phyloP scores from a whole-genome alignment of 345 rosid genomes.

The Pistacia integerrima region DNA sequence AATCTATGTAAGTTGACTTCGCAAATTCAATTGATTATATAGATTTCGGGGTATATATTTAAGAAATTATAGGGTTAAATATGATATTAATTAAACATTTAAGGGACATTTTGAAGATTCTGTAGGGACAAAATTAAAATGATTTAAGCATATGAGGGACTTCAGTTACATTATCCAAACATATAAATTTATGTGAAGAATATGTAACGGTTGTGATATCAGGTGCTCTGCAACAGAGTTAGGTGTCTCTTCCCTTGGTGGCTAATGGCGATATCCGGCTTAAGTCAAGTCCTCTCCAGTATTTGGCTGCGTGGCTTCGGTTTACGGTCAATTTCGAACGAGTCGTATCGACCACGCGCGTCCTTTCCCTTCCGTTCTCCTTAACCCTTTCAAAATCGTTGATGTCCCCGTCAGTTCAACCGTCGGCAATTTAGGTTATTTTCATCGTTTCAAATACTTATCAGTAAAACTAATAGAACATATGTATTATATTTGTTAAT shows the following conservation, averaged over 20 bases:
- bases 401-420: slow-evolving; percentile 88
- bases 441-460: not conserved
- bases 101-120: too few relatives aligned
- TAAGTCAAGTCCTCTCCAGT: slow-evolving; percentile 17
- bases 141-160: too few relatives aligned
- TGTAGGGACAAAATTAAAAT: too few relatives aligned
- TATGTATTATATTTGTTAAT: not conserved
- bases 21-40: too few relatives aligned
- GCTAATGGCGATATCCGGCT: not conserved
- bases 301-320: slow-evolving; percentile 59
- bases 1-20: too few relatives aligned
- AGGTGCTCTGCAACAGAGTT: slow-evolving; percentile 10
- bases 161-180: too few relatives aligned
- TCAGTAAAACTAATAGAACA: too few relatives aligned
- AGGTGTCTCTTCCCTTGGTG: slow-evolving; percentile 69
- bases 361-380: slow-evolving; percentile 84
- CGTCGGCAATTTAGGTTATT: slow-evolving; percentile 87
- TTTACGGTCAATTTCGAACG: slow-evolving; percentile 79
- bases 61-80: too few relatives aligned
- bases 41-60: too few relatives aligned
- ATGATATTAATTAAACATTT: too few relatives aligned
- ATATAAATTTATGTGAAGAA: too few relatives aligned
- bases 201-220: too few relatives aligned
- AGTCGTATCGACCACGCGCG: slow-evolving; percentile 75
- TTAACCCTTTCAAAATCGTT: slow-evolving; percentile 63